A percentile compares a stretch with the other conserved stretches of the same genome.
Evolutionary conservation across 345 rosid genomes (phyloP).

Genomic region (Eutrema yunnanense): DNA sequence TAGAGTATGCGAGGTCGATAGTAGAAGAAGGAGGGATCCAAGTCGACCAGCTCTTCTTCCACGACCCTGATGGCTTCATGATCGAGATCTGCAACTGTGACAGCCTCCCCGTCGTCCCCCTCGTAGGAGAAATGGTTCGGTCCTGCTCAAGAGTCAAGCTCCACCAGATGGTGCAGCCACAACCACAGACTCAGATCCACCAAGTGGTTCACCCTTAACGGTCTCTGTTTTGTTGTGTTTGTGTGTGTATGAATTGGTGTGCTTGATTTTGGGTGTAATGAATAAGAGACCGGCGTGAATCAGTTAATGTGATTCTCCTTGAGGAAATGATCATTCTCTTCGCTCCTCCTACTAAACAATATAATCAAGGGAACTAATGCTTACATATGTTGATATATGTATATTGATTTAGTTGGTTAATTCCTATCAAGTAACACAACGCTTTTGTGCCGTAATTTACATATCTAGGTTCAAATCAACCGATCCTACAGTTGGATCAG

Average conservation of each 20-base stretch:
- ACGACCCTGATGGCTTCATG: conserved; percentile 82
- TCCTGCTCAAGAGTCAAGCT: conserved; percentile 39
- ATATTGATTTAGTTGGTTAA: neutral
- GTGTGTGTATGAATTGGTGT: neutral
- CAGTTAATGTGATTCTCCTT: conserved; percentile 15
- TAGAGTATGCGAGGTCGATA: conserved; percentile 36
- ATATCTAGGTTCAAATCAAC: neutral
- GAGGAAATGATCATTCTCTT: conserved; percentile 12
- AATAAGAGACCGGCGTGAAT: conserved; percentile 13
- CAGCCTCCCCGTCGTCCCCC: conserved; percentile 55
- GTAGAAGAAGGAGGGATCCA: conserved; percentile 73
- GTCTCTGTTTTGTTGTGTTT: neutral
- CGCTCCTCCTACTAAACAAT: neutral
- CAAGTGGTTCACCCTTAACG: conserved; percentile 16
- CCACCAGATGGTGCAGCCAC: conserved; percentile 19
- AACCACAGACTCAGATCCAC: conserved; percentile 17
- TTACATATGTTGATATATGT: neutral
- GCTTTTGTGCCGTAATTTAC: neutral
- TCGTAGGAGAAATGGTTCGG: conserved; percentile 32
- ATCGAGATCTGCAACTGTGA: conserved; percentile 83
- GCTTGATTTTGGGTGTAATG: neutral
- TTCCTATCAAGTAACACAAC: neutral
- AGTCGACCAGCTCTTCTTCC: conserved; percentile 74
- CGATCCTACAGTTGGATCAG: neutral
- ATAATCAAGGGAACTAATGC: neutral